These are phyloP conservation scores for Trichosporon faecale DNA, from an alignment of 1,284 basidiomycete species.

Conservation along the genomic window DNA sequence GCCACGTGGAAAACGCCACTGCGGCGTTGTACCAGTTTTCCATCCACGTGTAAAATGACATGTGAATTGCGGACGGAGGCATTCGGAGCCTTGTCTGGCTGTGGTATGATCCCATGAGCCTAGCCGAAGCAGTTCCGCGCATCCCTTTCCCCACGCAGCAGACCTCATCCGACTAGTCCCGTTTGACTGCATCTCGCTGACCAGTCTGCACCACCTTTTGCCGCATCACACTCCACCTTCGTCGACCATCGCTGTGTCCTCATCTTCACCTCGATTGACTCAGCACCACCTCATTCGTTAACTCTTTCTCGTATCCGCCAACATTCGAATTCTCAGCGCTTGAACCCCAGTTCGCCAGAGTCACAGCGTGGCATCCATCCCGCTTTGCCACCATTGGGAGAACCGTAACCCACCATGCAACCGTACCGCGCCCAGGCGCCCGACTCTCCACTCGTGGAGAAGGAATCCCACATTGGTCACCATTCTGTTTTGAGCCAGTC, in stretches of 20 bases:
- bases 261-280: neutral
- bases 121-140: no score
- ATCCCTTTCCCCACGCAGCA: neutral
- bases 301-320: neutral
- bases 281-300: neutral
- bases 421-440: conserved; percentile 36
- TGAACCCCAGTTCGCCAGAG: no score
- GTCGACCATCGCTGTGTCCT: neutral
- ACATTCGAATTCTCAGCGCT: neutral
- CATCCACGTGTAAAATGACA: neutral
- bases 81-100: neutral
- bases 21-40: no score
- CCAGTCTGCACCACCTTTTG: neutral
- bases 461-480: conserved; percentile 46
- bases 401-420: conserved; percentile 34
- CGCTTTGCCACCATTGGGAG: neutral
- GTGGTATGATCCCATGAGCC: no score
- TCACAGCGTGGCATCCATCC: no score
- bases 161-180: neutral
- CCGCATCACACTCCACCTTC: neutral
- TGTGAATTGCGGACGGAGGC: neutral
- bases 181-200: neutral
- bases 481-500: conserved; percentile 35
- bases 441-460: conserved; percentile 38
- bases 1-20: neutral